A percentile compares a stretch with the other conserved stretches of the same genome.
Evolutionary conservation across 2,329 filamentous ascomycete genomes (phyloP).

Genomic region (Talaromyces sp.): DNA sequence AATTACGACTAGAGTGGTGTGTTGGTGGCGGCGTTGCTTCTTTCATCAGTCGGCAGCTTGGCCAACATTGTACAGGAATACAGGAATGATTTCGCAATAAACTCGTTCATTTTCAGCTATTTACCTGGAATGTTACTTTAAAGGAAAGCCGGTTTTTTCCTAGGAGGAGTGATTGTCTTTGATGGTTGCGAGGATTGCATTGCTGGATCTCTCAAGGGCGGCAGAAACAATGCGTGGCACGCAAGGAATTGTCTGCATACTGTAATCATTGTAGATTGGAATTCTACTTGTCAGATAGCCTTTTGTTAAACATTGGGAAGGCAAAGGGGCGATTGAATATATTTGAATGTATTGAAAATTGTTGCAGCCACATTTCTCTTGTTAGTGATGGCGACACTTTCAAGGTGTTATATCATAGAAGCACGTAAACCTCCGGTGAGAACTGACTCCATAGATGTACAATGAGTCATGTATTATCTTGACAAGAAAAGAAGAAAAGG

Average conservation of each 20-base stretch:
- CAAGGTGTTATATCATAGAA: not conserved
- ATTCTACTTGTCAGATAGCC: not conserved
- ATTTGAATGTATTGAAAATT: not conserved
- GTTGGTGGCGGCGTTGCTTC: not conserved
- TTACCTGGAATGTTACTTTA: not conserved
- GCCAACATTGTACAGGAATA: constrained; percentile 12
- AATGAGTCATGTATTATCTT: no score
- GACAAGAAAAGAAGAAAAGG: not conserved
- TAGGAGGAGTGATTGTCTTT: not conserved
- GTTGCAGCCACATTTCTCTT: not conserved
- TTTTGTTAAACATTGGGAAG: not conserved
- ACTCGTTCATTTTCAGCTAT: not conserved
- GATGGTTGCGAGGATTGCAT: not conserved
- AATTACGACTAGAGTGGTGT: not conserved
- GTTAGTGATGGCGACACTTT: not conserved
- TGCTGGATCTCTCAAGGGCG: not conserved
- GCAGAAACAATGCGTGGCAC: not conserved
- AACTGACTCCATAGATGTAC: no score
- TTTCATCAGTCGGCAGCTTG: constrained; percentile 7
- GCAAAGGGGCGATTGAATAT: not conserved
- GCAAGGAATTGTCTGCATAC: not conserved
- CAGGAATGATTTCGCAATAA: constrained; percentile 11
- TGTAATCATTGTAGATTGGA: not conserved
- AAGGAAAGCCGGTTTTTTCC: not conserved
- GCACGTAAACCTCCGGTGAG: not conserved